Base-by-base conservation (phyloP, 306 rosid genomes). In the Vigna mungo region DNA sequence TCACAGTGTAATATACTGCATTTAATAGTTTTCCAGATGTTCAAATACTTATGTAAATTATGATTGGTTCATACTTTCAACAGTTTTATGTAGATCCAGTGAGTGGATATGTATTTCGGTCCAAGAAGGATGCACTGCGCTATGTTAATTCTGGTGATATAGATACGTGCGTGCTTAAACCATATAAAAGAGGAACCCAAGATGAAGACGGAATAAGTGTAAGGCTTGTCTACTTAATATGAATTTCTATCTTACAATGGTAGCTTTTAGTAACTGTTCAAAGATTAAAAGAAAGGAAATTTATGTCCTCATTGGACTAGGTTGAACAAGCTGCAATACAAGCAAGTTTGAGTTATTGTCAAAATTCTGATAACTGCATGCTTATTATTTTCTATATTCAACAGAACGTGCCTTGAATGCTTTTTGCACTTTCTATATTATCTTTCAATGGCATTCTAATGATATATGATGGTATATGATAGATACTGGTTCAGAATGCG, bases 91-190 rank as follows among this genome's bases (percentile, higher is more conserved):
- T 34, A 15, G 68, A 61, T 61, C 68, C 68, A 61, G 46, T 7
- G 21, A 61, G 68, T 61, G 68, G 23, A 14, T 61, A 62, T 36
- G 47, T 34, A 34, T 62, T 62, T 62, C 68, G 47, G 0, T 62
- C 68, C 47, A 62, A 62, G 68, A 62, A 62, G 68, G 68, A 16
- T 34, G 47, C 68, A 32, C 44, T 61, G 68, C 25, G 68, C 46
- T 34, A 62, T 34, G 13, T 62, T 16, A 62, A 34, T 3, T 62
- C 68, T 62, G 68, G 68, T 9, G 68, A 62, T 62, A 62, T 62
- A 34, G 37, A 21, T 62, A 34, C 47, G 15, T 62, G 47, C 4
- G 47, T 34, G 11, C 25, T 62, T 34, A 62, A 62, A 7, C 68
- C 68, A 16, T 36, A 7, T 62, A 62, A 34, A 62, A 61, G 46